phyloP scores from a whole-genome alignment of 768 basidiomycete genomes.

The Solioccasus polychromus region DNA sequence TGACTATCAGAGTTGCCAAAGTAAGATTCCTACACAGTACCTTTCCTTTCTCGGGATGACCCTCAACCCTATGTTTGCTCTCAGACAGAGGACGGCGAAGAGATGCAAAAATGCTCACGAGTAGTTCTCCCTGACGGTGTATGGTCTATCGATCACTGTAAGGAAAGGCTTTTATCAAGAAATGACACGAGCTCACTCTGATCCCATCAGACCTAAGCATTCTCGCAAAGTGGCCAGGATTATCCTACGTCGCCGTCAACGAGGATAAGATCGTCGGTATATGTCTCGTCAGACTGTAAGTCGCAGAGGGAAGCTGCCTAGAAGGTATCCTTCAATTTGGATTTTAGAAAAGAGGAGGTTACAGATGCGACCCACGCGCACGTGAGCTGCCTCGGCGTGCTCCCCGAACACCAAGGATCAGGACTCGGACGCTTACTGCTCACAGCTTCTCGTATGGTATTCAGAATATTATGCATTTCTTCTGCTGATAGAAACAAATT shows the following conservation, averaged over 20 bases:
- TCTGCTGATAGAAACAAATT: background rate
- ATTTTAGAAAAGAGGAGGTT: slow-evolving; percentile 7
- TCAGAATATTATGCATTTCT: background rate
- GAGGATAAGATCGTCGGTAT: slow-evolving; percentile 3
- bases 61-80: background rate
- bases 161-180: background rate
- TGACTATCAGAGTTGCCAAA: background rate
- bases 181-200: background rate
- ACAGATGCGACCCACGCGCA: slow-evolving; percentile 5
- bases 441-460: slow-evolving; percentile 1
- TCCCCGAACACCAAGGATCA: slow-evolving; percentile 7
- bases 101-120: slow-evolving; percentile 1
- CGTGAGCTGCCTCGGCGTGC: slow-evolving; percentile 5
- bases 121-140: background rate
- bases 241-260: slow-evolving; percentile 5
- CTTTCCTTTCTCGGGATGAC: background rate
- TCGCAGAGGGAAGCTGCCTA: background rate
- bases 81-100: slow-evolving; percentile 3
- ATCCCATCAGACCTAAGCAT: background rate
- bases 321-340: background rate
- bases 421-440: slow-evolving; percentile 4
- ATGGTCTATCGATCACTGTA: background rate
- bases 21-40: background rate
- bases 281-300: slow-evolving; percentile 12
- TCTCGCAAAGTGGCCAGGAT: slow-evolving; percentile 1